These are phyloP conservation scores for Globisporangium acanthophoron DNA, from an alignment of 352 stramenopile genomes.

Conservation along the genomic window DNA sequence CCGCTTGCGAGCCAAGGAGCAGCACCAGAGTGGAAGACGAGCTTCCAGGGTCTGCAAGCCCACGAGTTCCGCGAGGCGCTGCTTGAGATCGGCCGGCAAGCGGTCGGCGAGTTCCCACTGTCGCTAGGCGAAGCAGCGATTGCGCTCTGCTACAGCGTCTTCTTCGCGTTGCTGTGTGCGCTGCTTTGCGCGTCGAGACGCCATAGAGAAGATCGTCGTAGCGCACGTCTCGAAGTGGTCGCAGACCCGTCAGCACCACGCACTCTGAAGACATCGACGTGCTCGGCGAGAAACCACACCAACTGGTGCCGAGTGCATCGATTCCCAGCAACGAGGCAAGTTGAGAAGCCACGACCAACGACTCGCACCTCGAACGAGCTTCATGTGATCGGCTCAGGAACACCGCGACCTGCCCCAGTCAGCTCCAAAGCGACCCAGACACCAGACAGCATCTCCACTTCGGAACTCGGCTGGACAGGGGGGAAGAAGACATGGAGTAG, in stretches of 20 bases:
- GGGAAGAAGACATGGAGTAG: background rate
- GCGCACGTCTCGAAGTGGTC: background rate
- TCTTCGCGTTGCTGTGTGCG: background rate
- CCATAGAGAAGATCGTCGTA: background rate
- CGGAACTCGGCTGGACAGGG: background rate
- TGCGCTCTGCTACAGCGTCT: slow-evolving; percentile 1
- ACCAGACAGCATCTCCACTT: background rate
- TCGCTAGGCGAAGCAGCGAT: background rate
- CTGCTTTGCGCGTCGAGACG: background rate
- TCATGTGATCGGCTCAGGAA: background rate
- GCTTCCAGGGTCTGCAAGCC: slow-evolving; percentile 4
- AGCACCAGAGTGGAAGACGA: background rate
- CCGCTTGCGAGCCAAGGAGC: too few relatives aligned
- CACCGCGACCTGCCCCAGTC: background rate
- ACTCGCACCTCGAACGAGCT: background rate
- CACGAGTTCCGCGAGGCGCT: slow-evolving; percentile 4
- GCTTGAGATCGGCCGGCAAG: background rate
- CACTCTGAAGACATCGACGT: background rate
- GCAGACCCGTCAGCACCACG: too few relatives aligned
- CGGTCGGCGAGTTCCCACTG: slow-evolving; percentile 1
- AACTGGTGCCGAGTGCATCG: background rate
- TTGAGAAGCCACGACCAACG: background rate
- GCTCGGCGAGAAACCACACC: background rate
- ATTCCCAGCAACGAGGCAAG: background rate
- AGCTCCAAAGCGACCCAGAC: background rate